phyloP scores from a whole-genome alignment of 768 basidiomycete genomes.

The Lentinula sp. region DNA sequence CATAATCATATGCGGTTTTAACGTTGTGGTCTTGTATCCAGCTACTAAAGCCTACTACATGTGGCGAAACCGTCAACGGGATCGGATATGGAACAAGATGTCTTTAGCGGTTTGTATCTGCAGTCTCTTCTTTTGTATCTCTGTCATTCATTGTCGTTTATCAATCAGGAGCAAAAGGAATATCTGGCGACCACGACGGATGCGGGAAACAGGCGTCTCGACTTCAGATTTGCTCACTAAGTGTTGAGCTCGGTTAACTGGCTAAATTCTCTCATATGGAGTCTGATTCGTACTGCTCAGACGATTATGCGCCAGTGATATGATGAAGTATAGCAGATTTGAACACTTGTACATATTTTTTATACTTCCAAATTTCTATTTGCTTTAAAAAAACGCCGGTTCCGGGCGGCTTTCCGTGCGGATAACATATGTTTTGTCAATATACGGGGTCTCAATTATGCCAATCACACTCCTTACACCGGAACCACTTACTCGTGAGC shows the following conservation, averaged over 20 bases:
- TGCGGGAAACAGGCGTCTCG: constrained; percentile 53
- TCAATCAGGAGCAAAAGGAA: constrained; percentile 39
- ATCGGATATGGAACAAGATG: constrained; percentile 53
- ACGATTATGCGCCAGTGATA: too few species aligned
- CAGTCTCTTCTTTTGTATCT: not conserved
- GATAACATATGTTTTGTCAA: not conserved
- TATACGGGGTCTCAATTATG: not conserved
- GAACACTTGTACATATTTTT: too few species aligned
- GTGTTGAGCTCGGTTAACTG: too few species aligned
- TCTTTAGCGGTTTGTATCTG: constrained; percentile 31
- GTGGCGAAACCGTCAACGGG: constrained; percentile 51
- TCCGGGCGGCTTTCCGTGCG: not conserved
- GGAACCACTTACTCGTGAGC: not conserved
- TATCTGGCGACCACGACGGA: constrained; percentile 57
- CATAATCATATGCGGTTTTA: constrained; percentile 46
- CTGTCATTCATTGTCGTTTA: not conserved
- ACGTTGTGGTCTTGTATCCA: constrained; percentile 47
- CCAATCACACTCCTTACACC: not conserved
- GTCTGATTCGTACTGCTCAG: too few species aligned
- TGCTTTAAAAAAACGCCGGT: not conserved
- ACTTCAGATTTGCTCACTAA: constrained; percentile 57
- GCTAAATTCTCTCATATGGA: not conserved
- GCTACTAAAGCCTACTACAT: constrained; percentile 48
- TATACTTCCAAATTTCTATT: not conserved
- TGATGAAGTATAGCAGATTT: too few species aligned